Conservation (phyloP, 1,284 basidiomycete species). For the Cutaneotrichosporon sp. region DNA sequence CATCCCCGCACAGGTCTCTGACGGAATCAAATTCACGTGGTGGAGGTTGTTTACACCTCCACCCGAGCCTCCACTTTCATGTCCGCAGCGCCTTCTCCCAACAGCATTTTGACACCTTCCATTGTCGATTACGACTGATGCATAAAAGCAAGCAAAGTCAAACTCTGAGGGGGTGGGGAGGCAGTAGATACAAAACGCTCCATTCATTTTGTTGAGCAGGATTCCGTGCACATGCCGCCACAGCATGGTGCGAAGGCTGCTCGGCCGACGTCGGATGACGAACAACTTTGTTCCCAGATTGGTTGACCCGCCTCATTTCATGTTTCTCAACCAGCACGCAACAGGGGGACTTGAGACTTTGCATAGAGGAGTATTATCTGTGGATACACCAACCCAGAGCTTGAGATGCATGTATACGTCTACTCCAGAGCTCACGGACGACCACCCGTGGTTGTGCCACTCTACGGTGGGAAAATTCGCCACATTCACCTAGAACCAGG, state of each 20-base stretch:
- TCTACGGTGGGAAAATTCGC: background rate
- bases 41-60: slow-evolving; percentile 3
- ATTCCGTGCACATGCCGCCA: background rate
- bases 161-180: background rate
- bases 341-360: background rate
- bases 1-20: too few relatives aligned
- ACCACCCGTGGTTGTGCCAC: background rate
- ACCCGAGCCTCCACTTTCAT: slow-evolving; percentile 3
- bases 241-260: background rate
- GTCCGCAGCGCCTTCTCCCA: background rate
- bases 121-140: background rate
- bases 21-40: background rate
- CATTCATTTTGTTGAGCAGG: background rate
- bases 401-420: background rate
- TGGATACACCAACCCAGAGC: too few relatives aligned
- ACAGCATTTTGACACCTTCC: background rate
- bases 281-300: background rate
- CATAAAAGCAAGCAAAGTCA: background rate
- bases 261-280: background rate
- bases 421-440: background rate
- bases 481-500: background rate
- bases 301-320: background rate
- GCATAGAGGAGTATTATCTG: background rate
- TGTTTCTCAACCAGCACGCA: background rate
- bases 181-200: background rate